Percentiles rank a stretch among this genome's conserved stretches.
Evolutionary conservation across 169 alveolate species (phyloP).

Genomic region (Eimeria maxima): DNA sequence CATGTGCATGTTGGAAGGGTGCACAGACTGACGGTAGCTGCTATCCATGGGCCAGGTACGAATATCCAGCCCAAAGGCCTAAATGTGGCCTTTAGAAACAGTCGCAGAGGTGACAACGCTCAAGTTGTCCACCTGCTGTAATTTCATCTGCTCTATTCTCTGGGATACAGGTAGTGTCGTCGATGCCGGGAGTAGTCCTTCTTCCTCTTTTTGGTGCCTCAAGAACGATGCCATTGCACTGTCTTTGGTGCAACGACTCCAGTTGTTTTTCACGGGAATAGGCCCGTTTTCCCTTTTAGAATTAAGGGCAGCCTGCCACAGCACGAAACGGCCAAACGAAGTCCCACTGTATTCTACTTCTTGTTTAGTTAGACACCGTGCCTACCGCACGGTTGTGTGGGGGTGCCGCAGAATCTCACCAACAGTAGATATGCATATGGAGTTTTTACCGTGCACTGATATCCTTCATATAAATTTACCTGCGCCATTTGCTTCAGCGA

Average conservation of each 20-base stretch:
- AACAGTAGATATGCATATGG: neutral
- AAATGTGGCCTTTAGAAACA: neutral
- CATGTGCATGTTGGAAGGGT: neutral
- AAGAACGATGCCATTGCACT: conserved; percentile 52
- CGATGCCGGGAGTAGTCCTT: neutral
- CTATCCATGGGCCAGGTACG: neutral
- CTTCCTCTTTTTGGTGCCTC: conserved; percentile 20
- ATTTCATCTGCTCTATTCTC: neutral
- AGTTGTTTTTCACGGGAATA: conserved; percentile 38
- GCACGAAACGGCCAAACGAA: neutral
- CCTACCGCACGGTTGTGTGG: neutral
- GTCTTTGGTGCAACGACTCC: conserved; percentile 20
- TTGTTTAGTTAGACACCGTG: neutral
- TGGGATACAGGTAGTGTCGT: conserved; percentile 8
- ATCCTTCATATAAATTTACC: neutral
- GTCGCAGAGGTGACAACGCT: conserved; percentile 25
- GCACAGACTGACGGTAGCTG: neutral
- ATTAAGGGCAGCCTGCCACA: conserved; percentile 28
- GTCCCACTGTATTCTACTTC: neutral
- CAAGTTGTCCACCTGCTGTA: conserved; percentile 43
- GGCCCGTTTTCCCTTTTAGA: conserved; percentile 27
- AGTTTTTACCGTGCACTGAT: neutral
- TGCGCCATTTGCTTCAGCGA: conserved; percentile 18
- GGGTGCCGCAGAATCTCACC: neutral
- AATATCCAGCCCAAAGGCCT: neutral